A percentile compares a stretch with the other conserved stretches of the same genome.
These are phyloP conservation scores for Talaromyces funiculosus DNA, from an alignment of 2,329 filamentous ascomycete species.

Conservation along the genomic window DNA sequence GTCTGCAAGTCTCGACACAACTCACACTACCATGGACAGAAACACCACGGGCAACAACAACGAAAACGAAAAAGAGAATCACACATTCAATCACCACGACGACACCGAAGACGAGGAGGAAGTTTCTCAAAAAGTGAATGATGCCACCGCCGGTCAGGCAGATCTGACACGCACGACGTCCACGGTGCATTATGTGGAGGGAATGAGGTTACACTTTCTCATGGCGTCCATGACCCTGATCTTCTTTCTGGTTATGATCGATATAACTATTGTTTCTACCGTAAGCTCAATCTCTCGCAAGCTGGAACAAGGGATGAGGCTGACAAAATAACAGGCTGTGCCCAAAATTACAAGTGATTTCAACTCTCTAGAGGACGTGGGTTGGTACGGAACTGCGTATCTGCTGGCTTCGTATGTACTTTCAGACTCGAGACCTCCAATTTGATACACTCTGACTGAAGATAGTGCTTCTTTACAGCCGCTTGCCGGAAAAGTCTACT, in stretches of 20 bases:
- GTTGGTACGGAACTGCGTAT: constrained; percentile 23
- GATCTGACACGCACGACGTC: constrained; percentile 6
- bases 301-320: not conserved
- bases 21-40: not conserved
- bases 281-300: constrained; percentile 20
- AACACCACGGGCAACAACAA: not conserved
- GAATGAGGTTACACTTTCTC: constrained; percentile 17
- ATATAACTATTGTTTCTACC: constrained; percentile 51
- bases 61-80: not conserved
- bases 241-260: constrained; percentile 46
- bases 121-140: not conserved
- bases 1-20: not conserved
- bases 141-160: constrained; percentile 1
- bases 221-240: constrained; percentile 35
- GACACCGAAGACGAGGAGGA: not conserved
- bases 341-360: constrained; percentile 41
- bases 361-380: constrained; percentile 21
- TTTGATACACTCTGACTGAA: not conserved
- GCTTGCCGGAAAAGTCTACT: constrained; percentile 40
- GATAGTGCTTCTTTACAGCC: constrained; percentile 40
- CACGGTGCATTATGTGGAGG: constrained; percentile 15
- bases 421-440: not conserved
- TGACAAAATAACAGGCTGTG: constrained; percentile 30
- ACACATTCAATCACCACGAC: not conserved
- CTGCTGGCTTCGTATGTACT: constrained; percentile 30